These are phyloP conservation scores for Paraglomus occultum DNA, from an alignment of 192 early-diverging fungal genomes.

Conservation along the genomic window DNA sequence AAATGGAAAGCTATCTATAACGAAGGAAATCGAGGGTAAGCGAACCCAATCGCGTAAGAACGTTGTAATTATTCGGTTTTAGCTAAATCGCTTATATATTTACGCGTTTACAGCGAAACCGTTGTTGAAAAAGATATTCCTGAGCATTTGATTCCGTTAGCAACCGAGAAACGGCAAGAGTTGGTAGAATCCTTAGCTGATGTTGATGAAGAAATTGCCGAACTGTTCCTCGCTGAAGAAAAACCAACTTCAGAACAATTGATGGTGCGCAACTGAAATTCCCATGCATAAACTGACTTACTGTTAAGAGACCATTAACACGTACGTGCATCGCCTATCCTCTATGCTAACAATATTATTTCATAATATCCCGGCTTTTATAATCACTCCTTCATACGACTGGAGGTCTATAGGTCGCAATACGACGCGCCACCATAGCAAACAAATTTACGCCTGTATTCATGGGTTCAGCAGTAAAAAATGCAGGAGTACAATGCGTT, in stretches of 20 bases:
- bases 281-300: background rate
- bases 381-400: too few relatives aligned
- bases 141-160: conserved; percentile 57
- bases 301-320: too few relatives aligned
- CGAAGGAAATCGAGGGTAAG: conserved; percentile 82
- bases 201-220: conserved; percentile 81
- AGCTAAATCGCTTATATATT: too few relatives aligned
- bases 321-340: background rate
- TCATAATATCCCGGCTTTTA: background rate
- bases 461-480: conserved; percentile 85
- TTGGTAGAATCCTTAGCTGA: conserved; percentile 75
- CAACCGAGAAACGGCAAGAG: conserved; percentile 69
- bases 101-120: conserved; percentile 47
- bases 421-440: conserved; percentile 75
- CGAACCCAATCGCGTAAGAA: background rate
- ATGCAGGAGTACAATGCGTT: conserved; percentile 77
- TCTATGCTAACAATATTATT: background rate
- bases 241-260: conserved; percentile 67
- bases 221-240: conserved; percentile 78
- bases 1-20: conserved; percentile 86
- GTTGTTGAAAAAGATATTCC: conserved; percentile 75
- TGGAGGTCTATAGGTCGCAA: conserved; percentile 45
- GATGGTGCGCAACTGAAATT: conserved; percentile 30
- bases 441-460: conserved; percentile 81
- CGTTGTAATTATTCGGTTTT: background rate